phyloP scores from a whole-genome alignment of 2,329 filamentous ascomycete species.

The Stagonosporopsis vannaccii region DNA sequence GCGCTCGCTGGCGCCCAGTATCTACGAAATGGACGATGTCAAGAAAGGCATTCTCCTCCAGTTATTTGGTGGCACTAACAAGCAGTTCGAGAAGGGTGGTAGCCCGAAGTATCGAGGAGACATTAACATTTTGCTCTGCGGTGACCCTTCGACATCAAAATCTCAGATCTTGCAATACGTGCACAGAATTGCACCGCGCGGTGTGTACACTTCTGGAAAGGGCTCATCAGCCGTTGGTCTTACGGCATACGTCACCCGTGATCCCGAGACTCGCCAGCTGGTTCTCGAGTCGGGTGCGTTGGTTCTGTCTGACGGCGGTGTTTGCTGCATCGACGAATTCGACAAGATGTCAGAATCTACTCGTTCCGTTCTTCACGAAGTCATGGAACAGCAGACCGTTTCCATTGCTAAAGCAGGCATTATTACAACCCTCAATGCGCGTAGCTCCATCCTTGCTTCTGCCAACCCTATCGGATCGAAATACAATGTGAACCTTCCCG shows the following conservation, averaged over 20 bases:
- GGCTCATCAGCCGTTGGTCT: constrained; percentile 79
- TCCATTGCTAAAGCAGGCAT: constrained; percentile 81
- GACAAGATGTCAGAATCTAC: constrained; percentile 82
- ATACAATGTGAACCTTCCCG: constrained; percentile 94
- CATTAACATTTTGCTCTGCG: constrained; percentile 95
- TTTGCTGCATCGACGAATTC: constrained; percentile 81
- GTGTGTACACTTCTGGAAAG: constrained; percentile 79
- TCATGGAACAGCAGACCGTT: constrained; percentile 82
- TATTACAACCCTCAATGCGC: constrained; percentile 88
- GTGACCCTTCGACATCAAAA: constrained; percentile 95
- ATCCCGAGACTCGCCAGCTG: constrained; percentile 75
- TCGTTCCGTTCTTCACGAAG: constrained; percentile 77
- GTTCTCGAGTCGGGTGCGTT: constrained; percentile 78
- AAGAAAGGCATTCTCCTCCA: constrained; percentile 98
- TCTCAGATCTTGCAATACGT: constrained; percentile 94
- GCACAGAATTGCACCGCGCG: constrained; percentile 94
- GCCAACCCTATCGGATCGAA: constrained; percentile 98
- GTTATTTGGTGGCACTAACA: constrained; percentile 97
- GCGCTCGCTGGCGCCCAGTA: constrained; percentile 88
- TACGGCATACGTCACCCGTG: constrained; percentile 78
- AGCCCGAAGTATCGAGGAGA: constrained; percentile 96
- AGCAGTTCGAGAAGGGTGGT: constrained; percentile 94
- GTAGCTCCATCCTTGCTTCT: constrained; percentile 94
- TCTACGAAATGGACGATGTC: constrained; percentile 98
- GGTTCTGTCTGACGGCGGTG: constrained; percentile 76